Conservation (phyloP, 352 stramenopile genomes). For the Pythium oligandrum region DNA sequence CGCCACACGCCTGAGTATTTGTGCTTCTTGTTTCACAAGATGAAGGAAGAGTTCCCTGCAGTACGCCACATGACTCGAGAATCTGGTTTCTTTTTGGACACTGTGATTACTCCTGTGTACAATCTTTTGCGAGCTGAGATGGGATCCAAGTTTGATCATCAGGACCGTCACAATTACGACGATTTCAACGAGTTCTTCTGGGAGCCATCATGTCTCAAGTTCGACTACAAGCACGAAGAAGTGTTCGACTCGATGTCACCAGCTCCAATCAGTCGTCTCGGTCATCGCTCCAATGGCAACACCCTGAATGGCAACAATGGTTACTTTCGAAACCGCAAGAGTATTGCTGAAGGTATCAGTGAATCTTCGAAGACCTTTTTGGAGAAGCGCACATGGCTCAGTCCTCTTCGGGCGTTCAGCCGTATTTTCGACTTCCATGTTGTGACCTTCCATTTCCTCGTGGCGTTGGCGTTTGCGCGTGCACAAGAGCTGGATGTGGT, state of each 20-base stretch:
- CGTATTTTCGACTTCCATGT: slow-evolving; percentile 98
- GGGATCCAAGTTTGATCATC: slow-evolving; percentile 89
- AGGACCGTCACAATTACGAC: slow-evolving; percentile 97
- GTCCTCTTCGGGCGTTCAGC: slow-evolving; percentile 92
- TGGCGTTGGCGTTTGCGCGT: slow-evolving; percentile 87
- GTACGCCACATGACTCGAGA: slow-evolving; percentile 76
- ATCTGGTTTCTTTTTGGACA: slow-evolving; percentile 96
- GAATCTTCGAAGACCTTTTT: slow-evolving; percentile 96
- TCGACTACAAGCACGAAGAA: slow-evolving; percentile 90
- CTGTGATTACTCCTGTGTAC: slow-evolving; percentile 97
- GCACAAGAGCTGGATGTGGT: slow-evolving; percentile 89
- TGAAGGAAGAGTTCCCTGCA: slow-evolving; percentile 82
- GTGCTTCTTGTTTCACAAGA: slow-evolving; percentile 98
- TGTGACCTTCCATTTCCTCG: slow-evolving; percentile 95
- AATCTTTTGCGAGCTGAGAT: slow-evolving; percentile 81
- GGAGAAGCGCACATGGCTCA: slow-evolving; percentile 97
- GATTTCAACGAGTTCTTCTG: slow-evolving; percentile 99
- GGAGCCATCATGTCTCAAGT: slow-evolving; percentile 93
- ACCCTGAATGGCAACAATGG: slow-evolving; percentile 21
- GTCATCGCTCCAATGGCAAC: slow-evolving; percentile 31
- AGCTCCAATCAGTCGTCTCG: slow-evolving; percentile 53
- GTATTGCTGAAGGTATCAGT: slow-evolving; percentile 87
- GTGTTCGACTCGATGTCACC: slow-evolving; percentile 67
- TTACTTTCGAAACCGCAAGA: slow-evolving; percentile 62
- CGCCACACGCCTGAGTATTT: slow-evolving; percentile 97